Percentiles rank a stretch among this genome's conserved stretches.
phyloP scores from a whole-genome alignment of 371 early-diverging fungal genomes.

The Globomyces sp. region DNA sequence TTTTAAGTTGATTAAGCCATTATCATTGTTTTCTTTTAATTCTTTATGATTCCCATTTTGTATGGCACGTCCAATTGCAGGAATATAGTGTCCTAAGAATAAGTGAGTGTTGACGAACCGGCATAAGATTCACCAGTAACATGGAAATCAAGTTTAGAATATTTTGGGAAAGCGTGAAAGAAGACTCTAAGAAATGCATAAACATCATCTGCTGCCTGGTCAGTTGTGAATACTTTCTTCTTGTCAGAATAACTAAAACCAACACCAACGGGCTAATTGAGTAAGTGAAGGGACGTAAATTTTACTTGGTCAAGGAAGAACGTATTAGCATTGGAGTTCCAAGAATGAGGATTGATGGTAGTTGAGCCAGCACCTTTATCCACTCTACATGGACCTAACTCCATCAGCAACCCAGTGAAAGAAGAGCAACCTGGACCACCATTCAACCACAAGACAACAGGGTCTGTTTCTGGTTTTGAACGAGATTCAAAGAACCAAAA shows the following conservation, averaged over 20 bases:
- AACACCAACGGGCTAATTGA: constrained; percentile 69
- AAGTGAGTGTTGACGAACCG: constrained; percentile 18
- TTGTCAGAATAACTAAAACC: constrained; percentile 70
- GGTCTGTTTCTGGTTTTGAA: constrained; percentile 66
- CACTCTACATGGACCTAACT: constrained; percentile 70
- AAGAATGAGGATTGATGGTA: constrained; percentile 57
- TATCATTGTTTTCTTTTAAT: not conserved
- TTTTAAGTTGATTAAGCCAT: constrained; percentile 41
- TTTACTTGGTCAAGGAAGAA: constrained; percentile 76
- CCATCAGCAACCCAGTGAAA: constrained; percentile 80
- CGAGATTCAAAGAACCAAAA: constrained; percentile 92
- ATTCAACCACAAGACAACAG: constrained; percentile 73
- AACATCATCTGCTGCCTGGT: constrained; percentile 65
- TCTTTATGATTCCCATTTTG: constrained; percentile 29
- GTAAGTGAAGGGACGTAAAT: constrained; percentile 57
- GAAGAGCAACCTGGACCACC: constrained; percentile 84
- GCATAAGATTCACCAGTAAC: constrained; percentile 72
- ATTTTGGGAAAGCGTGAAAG: constrained; percentile 28
- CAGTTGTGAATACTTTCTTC: constrained; percentile 41
- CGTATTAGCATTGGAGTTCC: constrained; percentile 80
- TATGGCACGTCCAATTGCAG: constrained; percentile 47
- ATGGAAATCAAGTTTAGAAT: constrained; percentile 61
- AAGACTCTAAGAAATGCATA: constrained; percentile 67
- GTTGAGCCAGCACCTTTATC: constrained; percentile 58
- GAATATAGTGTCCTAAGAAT: constrained; percentile 49